phyloP scores from a whole-genome alignment of 441 rosid species.

The Sinapis alba region DNA sequence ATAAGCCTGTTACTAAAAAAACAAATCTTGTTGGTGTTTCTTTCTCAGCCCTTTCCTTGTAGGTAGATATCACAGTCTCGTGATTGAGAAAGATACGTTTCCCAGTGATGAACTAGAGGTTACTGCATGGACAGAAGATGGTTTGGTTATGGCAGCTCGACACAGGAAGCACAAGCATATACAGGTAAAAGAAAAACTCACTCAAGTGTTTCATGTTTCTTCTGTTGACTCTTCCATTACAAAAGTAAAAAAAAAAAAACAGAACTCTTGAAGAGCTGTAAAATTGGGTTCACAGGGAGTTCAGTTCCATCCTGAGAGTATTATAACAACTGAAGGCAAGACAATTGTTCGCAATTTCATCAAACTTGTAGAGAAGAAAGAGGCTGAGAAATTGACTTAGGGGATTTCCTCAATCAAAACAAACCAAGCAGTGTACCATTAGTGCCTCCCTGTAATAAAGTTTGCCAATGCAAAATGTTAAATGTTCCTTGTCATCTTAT shows the following conservation, averaged over 20 bases:
- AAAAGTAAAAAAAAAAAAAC: background rate
- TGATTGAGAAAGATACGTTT: slow-evolving; percentile 77
- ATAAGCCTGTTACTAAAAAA: background rate
- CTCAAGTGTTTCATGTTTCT: background rate
- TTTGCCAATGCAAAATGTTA: slow-evolving; percentile 24
- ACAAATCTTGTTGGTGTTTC: background rate
- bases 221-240: background rate
- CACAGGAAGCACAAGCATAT: slow-evolving; percentile 77
- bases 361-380: slow-evolving; percentile 62
- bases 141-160: slow-evolving; percentile 91
- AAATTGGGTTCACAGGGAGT: slow-evolving; percentile 64
- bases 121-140: slow-evolving; percentile 96
- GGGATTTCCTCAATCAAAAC: background rate
- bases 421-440: too few species aligned
- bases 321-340: slow-evolving; percentile 77
- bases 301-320: slow-evolving; percentile 96
- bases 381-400: slow-evolving; percentile 56
- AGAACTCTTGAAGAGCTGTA: slow-evolving; percentile 4
- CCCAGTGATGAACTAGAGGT: slow-evolving; percentile 75
- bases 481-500: background rate
- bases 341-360: slow-evolving; percentile 74
- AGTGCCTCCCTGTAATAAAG: slow-evolving; percentile 4
- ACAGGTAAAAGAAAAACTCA: slow-evolving; percentile 50
- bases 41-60: slow-evolving; percentile 79
- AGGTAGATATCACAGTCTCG: slow-evolving; percentile 92